Base-by-base conservation (phyloP, 2,329 filamentous ascomycete genomes). In the Neurospora crassa region DNA sequence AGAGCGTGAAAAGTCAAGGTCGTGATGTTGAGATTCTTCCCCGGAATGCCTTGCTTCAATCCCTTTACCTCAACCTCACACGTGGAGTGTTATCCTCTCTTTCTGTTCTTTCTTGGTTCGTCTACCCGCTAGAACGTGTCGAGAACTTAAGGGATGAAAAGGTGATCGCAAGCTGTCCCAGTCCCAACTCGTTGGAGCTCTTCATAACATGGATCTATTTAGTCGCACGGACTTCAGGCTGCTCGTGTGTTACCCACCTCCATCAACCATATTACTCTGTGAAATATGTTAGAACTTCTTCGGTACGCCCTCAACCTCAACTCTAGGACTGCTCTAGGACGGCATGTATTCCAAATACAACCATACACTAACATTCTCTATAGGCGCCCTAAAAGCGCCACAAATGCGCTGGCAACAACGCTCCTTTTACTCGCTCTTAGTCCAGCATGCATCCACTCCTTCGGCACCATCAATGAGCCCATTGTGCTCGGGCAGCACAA, bases 391-490 rank as follows among this genome's bases (percentile, higher is more conserved):
- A 18, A 63, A 63, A 18, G 53, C 53, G 53, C 53, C 53, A 16
- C 53, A 34, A 63, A 63, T 37, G 53, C 53, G 29, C 53, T n/a
- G 53, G 53, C 16, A 63, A 63, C 53, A 63, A 63, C 29, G 16
- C 24, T 63, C 4, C 16, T 63, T 34, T 37, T 10, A 11, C 29
- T 53, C 47, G 20, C 47, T 12, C 8, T 29, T 10, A 8, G 16
- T 29, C 12, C 53, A 11, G 37, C 3, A 37, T 34, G 53, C 29
- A 16, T 37, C 14, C 24, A 63, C 16, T 34, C 53, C 53, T 76
- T 76, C 20, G 75, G 74, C 12, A 76, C 75, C 37, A 75, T 76
- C 70, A 76, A 76, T 70, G 75, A 71, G 37, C 75, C 75, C 6
- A 41, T 69, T 5, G 37, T 76, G 11, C 68, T 76, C 34, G 72